Evolutionary conservation across 1,284 basidiomycete species (phyloP).

Genomic region (Ceratobasidium theobromae): DNA sequence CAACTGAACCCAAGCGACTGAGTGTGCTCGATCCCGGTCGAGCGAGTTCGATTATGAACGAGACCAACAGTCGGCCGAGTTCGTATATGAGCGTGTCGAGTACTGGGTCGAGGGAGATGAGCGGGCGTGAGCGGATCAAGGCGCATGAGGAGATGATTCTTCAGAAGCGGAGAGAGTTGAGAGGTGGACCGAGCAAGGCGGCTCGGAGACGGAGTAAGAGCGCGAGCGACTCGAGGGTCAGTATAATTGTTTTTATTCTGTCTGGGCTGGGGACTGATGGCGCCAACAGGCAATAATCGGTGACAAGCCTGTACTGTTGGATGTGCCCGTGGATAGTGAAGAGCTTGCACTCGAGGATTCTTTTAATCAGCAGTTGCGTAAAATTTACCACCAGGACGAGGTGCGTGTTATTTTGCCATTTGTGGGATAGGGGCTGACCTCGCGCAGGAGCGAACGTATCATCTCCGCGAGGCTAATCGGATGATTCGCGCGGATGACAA

Average conservation of each 20-base stretch:
- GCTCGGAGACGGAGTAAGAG: conserved; percentile 68
- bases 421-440: not conserved
- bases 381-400: conserved; percentile 50
- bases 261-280: not conserved
- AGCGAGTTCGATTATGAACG: conserved; percentile 1
- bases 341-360: conserved; percentile 37
- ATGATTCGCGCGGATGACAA: conserved; percentile 76
- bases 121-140: conserved; percentile 49
- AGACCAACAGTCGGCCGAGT: conserved; percentile 11
- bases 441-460: conserved; percentile 52
- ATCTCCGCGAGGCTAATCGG: conserved; percentile 66
- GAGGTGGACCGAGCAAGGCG: conserved; percentile 53
- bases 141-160: conserved; percentile 68
- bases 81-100: conserved; percentile 14
- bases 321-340: conserved; percentile 19
- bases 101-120: conserved; percentile 9
- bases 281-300: no score
- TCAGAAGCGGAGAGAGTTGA: conserved; percentile 67
- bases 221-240: conserved; percentile 61
- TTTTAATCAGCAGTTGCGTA: conserved; percentile 36
- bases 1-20: not conserved
- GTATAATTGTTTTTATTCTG: not conserved
- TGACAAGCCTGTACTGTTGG: conserved; percentile 25
- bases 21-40: conserved; percentile 14
- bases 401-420: conserved; percentile 39